Evolutionary conservation across 2,329 filamentous ascomycete species (phyloP).

Genomic region (Parafenestella ontariensis): DNA sequence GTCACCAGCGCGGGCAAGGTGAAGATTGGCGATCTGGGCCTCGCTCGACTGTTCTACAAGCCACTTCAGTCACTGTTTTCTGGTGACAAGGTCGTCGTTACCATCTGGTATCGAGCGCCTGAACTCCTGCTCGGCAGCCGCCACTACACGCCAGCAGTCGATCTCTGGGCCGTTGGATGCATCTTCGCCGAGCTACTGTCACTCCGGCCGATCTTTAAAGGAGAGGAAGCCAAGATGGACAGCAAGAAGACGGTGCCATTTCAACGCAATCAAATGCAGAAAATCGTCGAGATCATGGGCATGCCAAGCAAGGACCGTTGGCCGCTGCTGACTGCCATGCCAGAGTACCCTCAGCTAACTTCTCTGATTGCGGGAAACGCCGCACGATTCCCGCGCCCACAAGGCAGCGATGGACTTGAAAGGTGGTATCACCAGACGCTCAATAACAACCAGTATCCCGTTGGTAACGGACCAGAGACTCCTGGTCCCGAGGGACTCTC

Average conservation of each 20-base stretch:
- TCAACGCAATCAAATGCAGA: conserved; percentile 98
- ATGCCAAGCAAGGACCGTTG: conserved; percentile 87
- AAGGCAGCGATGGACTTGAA: conserved; percentile 64
- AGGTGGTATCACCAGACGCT: conserved; percentile 65
- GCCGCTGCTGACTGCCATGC: conserved; percentile 84
- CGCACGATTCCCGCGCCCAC: conserved; percentile 58
- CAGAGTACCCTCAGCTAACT: conserved; percentile 78
- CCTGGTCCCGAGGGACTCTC: conserved; percentile 75
- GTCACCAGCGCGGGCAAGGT: conserved; percentile 89
- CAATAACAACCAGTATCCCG: conserved; percentile 56
- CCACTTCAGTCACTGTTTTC: conserved; percentile 89
- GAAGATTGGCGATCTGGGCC: conserved; percentile 91
- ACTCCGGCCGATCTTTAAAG: conserved; percentile 94
- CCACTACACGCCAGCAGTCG: conserved; percentile 97
- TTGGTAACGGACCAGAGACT: conserved; percentile 44
- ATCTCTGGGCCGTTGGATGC: conserved; percentile 97
- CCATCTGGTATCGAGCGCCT: conserved; percentile 97
- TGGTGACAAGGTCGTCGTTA: conserved; percentile 97
- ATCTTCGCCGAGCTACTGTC: conserved; percentile 96
- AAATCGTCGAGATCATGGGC: conserved; percentile 96
- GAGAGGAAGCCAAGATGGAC: conserved; percentile 99
- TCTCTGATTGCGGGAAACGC: conserved; percentile 56
- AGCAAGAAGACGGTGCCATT: conserved; percentile 97
- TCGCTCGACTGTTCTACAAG: conserved; percentile 92
- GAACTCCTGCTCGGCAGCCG: conserved; percentile 89